phyloP scores from a whole-genome alignment of 306 rosid species.

The Lathyrus tuberosus region DNA sequence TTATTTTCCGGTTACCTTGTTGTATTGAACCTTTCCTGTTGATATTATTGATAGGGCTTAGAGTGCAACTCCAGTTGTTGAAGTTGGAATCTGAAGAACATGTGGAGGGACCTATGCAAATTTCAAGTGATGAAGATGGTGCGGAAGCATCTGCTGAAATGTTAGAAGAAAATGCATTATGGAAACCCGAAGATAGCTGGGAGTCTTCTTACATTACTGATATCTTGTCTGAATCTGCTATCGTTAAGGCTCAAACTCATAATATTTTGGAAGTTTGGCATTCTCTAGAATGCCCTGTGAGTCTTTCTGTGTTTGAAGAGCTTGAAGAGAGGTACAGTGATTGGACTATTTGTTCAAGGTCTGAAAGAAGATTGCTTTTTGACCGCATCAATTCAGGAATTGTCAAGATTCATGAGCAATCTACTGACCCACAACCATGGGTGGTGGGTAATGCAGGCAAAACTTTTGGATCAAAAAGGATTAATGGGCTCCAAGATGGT shows the following conservation, averaged over 20 bases:
- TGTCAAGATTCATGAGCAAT: slow-evolving; percentile 56
- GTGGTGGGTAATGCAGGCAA: slow-evolving; percentile 36
- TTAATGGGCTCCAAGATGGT: slow-evolving; percentile 45
- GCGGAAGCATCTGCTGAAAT: slow-evolving; percentile 49
- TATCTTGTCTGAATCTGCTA: slow-evolving; percentile 59
- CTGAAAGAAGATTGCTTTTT: slow-evolving; percentile 76
- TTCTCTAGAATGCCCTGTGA: slow-evolving; percentile 69
- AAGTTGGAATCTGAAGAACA: slow-evolving; percentile 75
- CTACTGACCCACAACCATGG: slow-evolving; percentile 61
- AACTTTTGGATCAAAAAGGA: slow-evolving; percentile 41
- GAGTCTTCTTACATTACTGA: slow-evolving; percentile 63
- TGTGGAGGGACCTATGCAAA: slow-evolving; percentile 59
- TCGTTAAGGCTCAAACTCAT: slow-evolving; percentile 47
- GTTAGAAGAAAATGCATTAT: slow-evolving; percentile 36
- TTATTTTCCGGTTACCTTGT: slow-evolving; percentile 12
- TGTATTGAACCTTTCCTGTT: slow-evolving; percentile 25
- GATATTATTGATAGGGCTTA: slow-evolving; percentile 60
- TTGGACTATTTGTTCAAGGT: slow-evolving; percentile 54
- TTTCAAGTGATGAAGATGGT: slow-evolving; percentile 79
- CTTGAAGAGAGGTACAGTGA: slow-evolving; percentile 67
- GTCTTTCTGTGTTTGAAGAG: slow-evolving; percentile 60
- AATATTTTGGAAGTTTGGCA: slow-evolving; percentile 53
- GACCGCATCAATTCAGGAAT: slow-evolving; percentile 74
- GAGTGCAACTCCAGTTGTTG: slow-evolving; percentile 92
- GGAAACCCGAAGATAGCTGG: slow-evolving; percentile 61